Evolutionary conservation across 192 early-diverging fungal genomes (phyloP), one percentile per base, ranked within the genome.

Genomic region (Coemansia sp.): DNA sequence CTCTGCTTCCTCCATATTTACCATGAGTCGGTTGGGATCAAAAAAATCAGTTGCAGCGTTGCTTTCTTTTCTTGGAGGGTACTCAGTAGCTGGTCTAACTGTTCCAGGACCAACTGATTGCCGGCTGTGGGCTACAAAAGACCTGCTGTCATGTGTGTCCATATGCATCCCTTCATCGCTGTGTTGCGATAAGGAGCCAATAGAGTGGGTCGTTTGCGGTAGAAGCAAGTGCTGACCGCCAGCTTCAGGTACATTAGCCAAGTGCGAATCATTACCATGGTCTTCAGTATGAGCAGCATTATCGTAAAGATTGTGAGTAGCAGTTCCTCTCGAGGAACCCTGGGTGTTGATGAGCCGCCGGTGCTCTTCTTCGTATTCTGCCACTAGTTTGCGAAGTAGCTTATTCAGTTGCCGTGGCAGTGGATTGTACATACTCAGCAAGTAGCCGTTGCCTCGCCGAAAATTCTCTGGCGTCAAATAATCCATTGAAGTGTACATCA

Each of bases 401-500:
- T 57, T 60, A 45, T 40, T 45, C 47, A 78, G 57, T 33, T 65
- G 60, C 48, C 49, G 64, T 21, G 61, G 60, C 49, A 71, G 63
- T 12, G 61, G 55, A 16, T 31, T 55, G 52, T 78, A 78, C 75
- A 71, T 71, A 33, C 47, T 53, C 9, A 71, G 54, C 60, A 67
- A 15, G 46, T 78, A 71, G 46, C 41, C 50, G 61, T 70, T 71
- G 36, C 74, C 74, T 10, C 74, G 68, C 53, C 57, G 67, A 37
- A 71, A 71, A 57, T 64, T 68, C 23, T 57, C 49, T 9, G 74
- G 68, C 18, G 68, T 50, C 57, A 78, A 47, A 36, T 78, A 78
- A 37, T 78, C 74, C 74, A 78, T 78, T 48, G 74, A 78, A 19
- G 74, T 78, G 61, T 78, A 78, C 68, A 68, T 78, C 64, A 61